phyloP scores from a whole-genome alignment of 2,329 filamentous ascomycete genomes.

The Teratosphaeria pseudoeucalypti region DNA sequence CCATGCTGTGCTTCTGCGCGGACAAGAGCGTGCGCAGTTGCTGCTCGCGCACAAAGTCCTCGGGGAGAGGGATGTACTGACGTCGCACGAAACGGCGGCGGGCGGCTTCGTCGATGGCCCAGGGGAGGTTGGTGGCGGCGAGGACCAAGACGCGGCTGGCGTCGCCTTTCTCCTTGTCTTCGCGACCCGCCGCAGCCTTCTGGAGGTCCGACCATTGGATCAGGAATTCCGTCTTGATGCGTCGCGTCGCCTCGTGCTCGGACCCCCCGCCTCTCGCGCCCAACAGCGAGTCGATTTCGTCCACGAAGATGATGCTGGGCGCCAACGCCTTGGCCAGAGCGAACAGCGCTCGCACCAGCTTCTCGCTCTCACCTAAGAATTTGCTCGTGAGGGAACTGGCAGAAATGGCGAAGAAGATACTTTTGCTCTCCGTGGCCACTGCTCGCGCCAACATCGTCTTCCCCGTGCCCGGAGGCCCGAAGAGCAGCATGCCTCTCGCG shows the following conservation, averaged over 20 bases:
- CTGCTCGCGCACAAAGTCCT: slow-evolving; percentile 65
- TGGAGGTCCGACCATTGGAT: slow-evolving; percentile 96
- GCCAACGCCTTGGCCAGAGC: slow-evolving; percentile 78
- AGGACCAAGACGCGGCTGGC: slow-evolving; percentile 82
- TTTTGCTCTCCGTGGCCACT: slow-evolving; percentile 87
- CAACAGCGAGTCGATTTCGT: slow-evolving; percentile 91
- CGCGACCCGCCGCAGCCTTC: slow-evolving; percentile 77
- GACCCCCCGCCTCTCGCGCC: slow-evolving; percentile 72
- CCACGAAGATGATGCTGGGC: slow-evolving; percentile 94
- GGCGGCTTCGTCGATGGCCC: slow-evolving; percentile 96
- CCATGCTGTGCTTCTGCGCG: slow-evolving; percentile 76
- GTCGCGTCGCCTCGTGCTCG: slow-evolving; percentile 83
- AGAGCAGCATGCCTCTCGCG: slow-evolving; percentile 87
- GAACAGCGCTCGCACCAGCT: slow-evolving; percentile 87
- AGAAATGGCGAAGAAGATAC: slow-evolving; percentile 94
- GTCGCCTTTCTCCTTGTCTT: slow-evolving; percentile 62
- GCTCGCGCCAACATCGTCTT: slow-evolving; percentile 96
- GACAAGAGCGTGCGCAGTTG: slow-evolving; percentile 72
- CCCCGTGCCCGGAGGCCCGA: slow-evolving; percentile 93
- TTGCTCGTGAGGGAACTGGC: slow-evolving; percentile 91
- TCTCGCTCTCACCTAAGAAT: slow-evolving; percentile 92
- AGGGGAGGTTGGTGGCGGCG: slow-evolving; percentile 90
- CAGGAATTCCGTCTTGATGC: slow-evolving; percentile 95
- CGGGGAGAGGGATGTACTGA: slow-evolving; percentile 92
- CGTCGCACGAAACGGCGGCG: slow-evolving; percentile 79